Conservation (phyloP, 1,284 basidiomycete species). For the Pseudozyma thailandica region DNA sequence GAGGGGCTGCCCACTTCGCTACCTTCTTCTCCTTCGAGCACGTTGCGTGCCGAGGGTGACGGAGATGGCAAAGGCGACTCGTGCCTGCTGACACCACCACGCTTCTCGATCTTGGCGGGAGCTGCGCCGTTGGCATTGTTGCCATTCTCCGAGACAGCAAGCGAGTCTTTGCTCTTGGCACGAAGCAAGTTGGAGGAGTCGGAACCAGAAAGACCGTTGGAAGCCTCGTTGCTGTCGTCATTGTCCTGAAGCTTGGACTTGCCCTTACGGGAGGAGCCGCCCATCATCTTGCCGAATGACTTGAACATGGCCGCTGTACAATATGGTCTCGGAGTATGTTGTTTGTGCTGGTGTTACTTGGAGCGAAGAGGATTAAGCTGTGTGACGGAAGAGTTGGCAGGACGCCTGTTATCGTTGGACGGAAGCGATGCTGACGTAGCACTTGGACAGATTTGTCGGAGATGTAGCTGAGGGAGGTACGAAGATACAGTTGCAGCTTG, state of each 20-base stretch:
- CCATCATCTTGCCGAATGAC: slow-evolving; percentile 64
- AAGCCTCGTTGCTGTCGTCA: slow-evolving; percentile 26
- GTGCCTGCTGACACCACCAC: slow-evolving; percentile 60
- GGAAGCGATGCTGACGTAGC: no score
- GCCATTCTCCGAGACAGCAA: slow-evolving; percentile 28
- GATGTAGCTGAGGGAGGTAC: no score
- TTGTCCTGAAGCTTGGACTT: slow-evolving; percentile 55
- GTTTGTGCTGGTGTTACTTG: not conserved
- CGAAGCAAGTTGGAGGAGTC: slow-evolving; percentile 45
- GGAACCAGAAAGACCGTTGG: slow-evolving; percentile 35
- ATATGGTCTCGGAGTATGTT: not conserved
- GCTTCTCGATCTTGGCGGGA: slow-evolving; percentile 60
- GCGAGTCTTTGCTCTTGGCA: slow-evolving; percentile 38
- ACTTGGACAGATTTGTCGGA: no score
- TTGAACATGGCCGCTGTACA: slow-evolving; percentile 58
- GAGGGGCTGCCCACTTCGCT: slow-evolving; percentile 38
- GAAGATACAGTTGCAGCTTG: no score
- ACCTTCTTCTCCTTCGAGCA: slow-evolving; percentile 33
- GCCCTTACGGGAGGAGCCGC: slow-evolving; percentile 61
- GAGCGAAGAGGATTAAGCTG: not conserved
- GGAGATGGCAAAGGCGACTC: slow-evolving; percentile 61
- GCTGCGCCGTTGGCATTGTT: slow-evolving; percentile 13
- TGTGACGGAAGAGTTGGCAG: not conserved
- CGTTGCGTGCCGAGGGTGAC: slow-evolving; percentile 53
- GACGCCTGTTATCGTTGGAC: no score